Percentiles rank a stretch among this genome's conserved stretches.
phyloP scores from a whole-genome alignment of 2,329 filamentous ascomycete genomes.

The Aspergillus fischeri region DNA sequence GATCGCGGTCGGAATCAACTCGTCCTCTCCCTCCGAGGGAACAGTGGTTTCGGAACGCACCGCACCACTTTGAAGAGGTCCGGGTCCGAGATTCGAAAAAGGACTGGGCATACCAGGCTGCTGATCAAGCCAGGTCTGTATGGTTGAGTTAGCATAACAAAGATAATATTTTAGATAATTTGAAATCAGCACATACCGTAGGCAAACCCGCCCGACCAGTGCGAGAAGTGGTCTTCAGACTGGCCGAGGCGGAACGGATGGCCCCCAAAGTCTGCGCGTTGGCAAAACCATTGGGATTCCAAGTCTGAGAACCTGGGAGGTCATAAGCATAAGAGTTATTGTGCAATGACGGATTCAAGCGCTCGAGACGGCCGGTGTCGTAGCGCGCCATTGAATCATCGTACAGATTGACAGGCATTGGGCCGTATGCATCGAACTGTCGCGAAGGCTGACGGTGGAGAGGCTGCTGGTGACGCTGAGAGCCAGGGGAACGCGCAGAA shows the following conservation, averaged over 20 bases:
- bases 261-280: constrained; percentile 62
- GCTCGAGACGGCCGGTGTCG: constrained; percentile 54
- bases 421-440: constrained; percentile 70
- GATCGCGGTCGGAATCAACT: constrained; percentile 95
- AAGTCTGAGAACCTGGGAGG: constrained; percentile 65
- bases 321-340: constrained; percentile 65
- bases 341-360: constrained; percentile 54
- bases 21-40: constrained; percentile 55
- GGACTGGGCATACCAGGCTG: constrained; percentile 46
- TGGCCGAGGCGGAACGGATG: constrained; percentile 54
- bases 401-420: constrained; percentile 66
- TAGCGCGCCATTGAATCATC: constrained; percentile 61
- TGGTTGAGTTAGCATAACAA: constrained; percentile 3
- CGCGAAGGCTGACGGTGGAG: constrained; percentile 70
- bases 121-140: constrained; percentile 61
- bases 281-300: constrained; percentile 72
- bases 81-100: constrained; percentile 43
- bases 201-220: constrained; percentile 60
- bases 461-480: constrained; percentile 63
- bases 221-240: constrained; percentile 54
- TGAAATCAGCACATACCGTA: constrained; percentile 55
- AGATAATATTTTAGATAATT: constrained; percentile 1
- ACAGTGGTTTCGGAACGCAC: constrained; percentile 40
- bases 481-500: constrained; percentile 68
- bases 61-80: constrained; percentile 38